These are phyloP conservation scores for Penstemon newberryi DNA, from an alignment of 257 asterid species.

Conservation along the genomic window DNA sequence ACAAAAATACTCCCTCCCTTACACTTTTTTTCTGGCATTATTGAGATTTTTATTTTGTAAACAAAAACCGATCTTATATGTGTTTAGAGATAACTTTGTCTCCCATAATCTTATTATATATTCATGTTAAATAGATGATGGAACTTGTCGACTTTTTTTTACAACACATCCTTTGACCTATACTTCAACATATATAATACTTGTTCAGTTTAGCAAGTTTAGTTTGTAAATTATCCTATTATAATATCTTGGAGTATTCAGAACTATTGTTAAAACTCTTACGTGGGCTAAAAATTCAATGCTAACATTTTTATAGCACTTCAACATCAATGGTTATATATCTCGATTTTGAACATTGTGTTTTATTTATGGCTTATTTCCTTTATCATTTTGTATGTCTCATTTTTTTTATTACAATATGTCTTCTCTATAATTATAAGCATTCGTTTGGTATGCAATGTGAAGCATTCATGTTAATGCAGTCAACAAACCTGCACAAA, in stretches of 20 bases:
- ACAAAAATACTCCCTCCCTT: too few species aligned
- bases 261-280: constrained; percentile 12
- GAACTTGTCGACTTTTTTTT: not conserved
- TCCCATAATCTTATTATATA: not conserved
- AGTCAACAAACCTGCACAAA: constrained; percentile 73
- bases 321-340: not conserved
- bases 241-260: constrained; percentile 8
- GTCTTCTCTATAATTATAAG: constrained; percentile 7
- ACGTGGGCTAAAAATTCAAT: constrained; percentile 11
- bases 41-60: too few species aligned
- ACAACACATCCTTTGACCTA: constrained; percentile 17
- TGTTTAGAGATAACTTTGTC: not conserved
- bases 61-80: not conserved
- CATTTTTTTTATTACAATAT: constrained; percentile 1
- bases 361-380: not conserved
- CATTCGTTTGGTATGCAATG: constrained; percentile 29
- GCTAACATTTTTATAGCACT: not conserved
- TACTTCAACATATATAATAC: not conserved
- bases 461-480: constrained; percentile 81
- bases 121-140: not conserved
- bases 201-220: constrained; percentile 8
- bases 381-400: constrained; percentile 17
- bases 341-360: constrained; percentile 25
- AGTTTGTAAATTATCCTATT: not conserved
- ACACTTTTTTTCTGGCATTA: too few species aligned